A percentile compares a stretch with the other conserved stretches of the same genome.
Evolutionary conservation across 257 asterid genomes (phyloP).

Genomic region (Cinchona pubescens): DNA sequence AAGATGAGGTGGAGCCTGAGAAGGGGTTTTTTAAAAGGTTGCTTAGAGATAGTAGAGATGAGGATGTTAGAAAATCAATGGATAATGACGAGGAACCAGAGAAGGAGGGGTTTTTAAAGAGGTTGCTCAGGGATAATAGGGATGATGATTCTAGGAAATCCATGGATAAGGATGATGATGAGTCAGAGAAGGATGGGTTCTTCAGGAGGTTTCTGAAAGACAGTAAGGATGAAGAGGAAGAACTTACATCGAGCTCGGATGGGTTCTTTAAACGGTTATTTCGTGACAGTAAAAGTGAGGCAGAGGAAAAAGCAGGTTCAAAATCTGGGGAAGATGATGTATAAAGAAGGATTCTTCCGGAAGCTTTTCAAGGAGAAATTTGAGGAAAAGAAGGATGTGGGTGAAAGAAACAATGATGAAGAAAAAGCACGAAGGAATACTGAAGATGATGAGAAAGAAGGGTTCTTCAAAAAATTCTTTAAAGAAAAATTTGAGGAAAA

Average conservation of each 20-base stretch:
- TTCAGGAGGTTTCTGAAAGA: slow-evolving; percentile 48
- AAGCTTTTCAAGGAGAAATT: slow-evolving; percentile 71
- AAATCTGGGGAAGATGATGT: slow-evolving; percentile 69
- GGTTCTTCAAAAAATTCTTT: slow-evolving; percentile 72
- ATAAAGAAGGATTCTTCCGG: slow-evolving; percentile 71
- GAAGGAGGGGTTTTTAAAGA: slow-evolving; percentile 66
- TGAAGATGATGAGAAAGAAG: slow-evolving; percentile 76
- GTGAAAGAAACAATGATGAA: slow-evolving; percentile 50
- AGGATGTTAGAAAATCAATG: slow-evolving; percentile 53
- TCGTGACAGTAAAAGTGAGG: slow-evolving; percentile 65
- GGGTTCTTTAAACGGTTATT: slow-evolving; percentile 46
- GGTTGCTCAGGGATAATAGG: slow-evolving; percentile 56
- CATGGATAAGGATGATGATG: slow-evolving; percentile 59
- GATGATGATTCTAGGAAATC: slow-evolving; percentile 62
- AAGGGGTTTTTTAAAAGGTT: slow-evolving; percentile 64
- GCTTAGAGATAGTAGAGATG: slow-evolving; percentile 71
- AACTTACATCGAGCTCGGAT: slow-evolving; percentile 35
- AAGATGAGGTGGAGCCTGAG: slow-evolving; percentile 55
- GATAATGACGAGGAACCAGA: slow-evolving; percentile 60
- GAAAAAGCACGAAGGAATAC: slow-evolving; percentile 51
- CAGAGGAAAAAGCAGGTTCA: slow-evolving; percentile 51
- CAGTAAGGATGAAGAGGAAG: slow-evolving; percentile 38
- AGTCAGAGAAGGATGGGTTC: slow-evolving; percentile 74
- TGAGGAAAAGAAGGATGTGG: slow-evolving; percentile 68
- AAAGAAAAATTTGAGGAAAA: slow-evolving; percentile 77